Base-by-base conservation (phyloP, 345 rosid genomes). In the Salix caprea region DNA sequence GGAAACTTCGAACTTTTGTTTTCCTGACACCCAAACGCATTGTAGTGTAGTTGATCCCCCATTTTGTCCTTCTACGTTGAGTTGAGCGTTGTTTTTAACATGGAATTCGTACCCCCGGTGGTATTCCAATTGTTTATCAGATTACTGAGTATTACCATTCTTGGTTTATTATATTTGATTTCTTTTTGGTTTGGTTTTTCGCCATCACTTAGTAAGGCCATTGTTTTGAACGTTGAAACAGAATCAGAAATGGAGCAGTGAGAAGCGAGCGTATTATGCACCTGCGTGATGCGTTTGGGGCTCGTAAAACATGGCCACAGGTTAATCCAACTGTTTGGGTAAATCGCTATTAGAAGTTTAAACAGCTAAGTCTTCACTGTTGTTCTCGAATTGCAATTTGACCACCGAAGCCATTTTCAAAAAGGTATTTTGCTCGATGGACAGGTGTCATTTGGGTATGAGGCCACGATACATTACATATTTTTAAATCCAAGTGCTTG, bases 321-420 rank as follows among this genome's bases (percentile, higher is more conserved):
- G 28, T 56, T 5, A 9, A 56, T 56, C 26, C 4, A n/a, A n/a
- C 62, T 56, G 62, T n/a, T n/a, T 8, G 24, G 85, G 85, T 96
- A 96, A 74, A 3, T 32, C 34, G 34, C 0, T 32, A 32, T 32
- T 32, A 32, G 4, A 32, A 32, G 34, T 32, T 32, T 96, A 91
- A 56, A 91, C 89, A 0, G 99, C 85, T 12, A 91, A 91, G 70
- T 96, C 93, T 82, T 93, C 97, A 32, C 97, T 88, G 82, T 89
- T 93, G 85, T 93, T 93, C 82, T 91, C 92, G 83, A 92, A 92
- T 91, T 56, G 87, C 87, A 28, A 86, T 92, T 65, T 92, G 92
- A 86, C 94, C 89, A 18, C 99, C 98, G 44, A 92, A 92, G 0
- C 99, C 99, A 66, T 93, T 90, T 16, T 90, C 92, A 15, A 91